Percentiles rank a stretch among this genome's conserved stretches.
Evolutionary conservation across 257 asterid genomes (phyloP).

Genomic region (Capsicum baccatum): DNA sequence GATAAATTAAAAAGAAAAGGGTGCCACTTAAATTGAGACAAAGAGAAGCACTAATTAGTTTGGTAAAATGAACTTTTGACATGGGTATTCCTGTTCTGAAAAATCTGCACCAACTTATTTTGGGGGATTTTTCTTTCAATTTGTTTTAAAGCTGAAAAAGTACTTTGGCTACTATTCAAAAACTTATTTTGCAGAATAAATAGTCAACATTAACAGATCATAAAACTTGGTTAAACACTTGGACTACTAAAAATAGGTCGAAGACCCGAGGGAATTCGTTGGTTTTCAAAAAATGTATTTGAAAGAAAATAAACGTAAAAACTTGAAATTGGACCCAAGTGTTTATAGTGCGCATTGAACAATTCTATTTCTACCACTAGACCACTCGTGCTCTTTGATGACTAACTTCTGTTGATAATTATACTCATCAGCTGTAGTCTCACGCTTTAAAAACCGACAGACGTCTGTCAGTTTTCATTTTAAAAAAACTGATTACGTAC

Average conservation of each 20-base stretch:
- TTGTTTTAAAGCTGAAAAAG: not conserved
- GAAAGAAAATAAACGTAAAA: not conserved
- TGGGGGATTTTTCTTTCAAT: not conserved
- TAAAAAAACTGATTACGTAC: not conserved
- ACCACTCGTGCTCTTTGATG: not conserved
- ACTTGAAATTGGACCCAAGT: not conserved
- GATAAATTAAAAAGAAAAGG: not conserved
- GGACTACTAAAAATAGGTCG: not conserved
- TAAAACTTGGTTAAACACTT: not conserved
- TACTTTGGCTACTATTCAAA: not conserved
- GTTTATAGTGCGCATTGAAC: too few species aligned
- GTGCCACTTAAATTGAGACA: not conserved
- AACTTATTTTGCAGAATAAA: not conserved
- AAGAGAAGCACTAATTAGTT: not conserved
- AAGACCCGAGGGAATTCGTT: not conserved
- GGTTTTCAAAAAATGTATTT: not conserved
- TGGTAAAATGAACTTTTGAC: constrained; percentile 11
- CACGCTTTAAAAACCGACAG: not conserved
- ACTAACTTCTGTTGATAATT: not conserved
- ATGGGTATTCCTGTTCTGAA: not conserved
- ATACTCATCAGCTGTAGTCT: not conserved
- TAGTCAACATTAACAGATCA: not conserved
- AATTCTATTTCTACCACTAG: not conserved
- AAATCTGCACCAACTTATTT: too few species aligned
- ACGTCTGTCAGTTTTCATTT: not conserved